Evolutionary conservation across 305 asterid species (phyloP).

Genomic region (Fraxinus floribunda): DNA sequence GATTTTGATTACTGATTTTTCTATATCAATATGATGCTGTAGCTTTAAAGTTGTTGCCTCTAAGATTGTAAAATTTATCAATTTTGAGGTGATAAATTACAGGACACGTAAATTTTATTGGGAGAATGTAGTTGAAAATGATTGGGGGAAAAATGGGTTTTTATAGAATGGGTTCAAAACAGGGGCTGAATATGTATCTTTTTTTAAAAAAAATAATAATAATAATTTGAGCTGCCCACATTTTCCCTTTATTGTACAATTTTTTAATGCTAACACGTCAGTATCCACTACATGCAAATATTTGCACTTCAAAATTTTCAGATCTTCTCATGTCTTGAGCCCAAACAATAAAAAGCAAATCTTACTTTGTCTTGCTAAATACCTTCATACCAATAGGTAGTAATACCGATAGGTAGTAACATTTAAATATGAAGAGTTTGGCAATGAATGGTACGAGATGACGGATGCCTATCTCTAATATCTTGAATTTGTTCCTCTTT

Average conservation of each 20-base stretch:
- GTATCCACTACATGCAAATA: neutral
- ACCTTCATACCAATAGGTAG: neutral
- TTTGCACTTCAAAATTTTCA: neutral
- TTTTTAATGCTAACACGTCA: neutral
- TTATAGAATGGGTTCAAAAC: neutral
- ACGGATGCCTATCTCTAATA: neutral
- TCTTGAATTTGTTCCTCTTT: neutral
- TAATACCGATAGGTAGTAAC: neutral
- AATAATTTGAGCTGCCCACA: neutral
- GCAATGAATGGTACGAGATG: neutral
- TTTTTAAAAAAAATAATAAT: too few relatives aligned
- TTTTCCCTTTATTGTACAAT: neutral
- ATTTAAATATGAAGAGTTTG: neutral
- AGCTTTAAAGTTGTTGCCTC: slow-evolving; percentile 16
- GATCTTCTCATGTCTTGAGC: neutral
- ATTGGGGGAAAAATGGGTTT: neutral
- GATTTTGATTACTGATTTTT: slow-evolving; percentile 8
- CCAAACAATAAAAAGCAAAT: neutral
- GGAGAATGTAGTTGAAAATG: neutral
- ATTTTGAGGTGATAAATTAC: neutral
- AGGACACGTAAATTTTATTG: neutral
- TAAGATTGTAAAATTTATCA: neutral
- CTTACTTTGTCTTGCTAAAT: neutral
- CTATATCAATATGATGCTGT: slow-evolving; percentile 12
- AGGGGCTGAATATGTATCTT: neutral